Conservation (phyloP, 441 rosid species). For the Cnidoscolus chayamansa region DNA sequence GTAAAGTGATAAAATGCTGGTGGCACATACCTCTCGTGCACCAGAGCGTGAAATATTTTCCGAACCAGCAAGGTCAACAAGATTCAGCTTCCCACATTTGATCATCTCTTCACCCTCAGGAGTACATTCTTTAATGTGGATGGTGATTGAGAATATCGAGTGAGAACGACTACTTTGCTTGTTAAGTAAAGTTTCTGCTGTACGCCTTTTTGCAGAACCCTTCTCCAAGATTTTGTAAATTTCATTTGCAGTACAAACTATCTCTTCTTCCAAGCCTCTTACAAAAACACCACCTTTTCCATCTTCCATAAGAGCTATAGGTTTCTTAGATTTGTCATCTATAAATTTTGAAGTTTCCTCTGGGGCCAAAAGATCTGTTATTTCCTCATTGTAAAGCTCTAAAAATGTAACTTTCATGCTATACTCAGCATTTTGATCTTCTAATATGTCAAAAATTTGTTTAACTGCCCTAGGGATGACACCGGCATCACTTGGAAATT, state of each 20-base stretch:
- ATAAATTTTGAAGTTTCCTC: conserved; percentile 77
- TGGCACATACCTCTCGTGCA: conserved; percentile 75
- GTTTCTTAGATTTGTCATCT: conserved; percentile 94
- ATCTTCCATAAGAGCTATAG: conserved; percentile 99
- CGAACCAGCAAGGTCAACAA: conserved; percentile 98
- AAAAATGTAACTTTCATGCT: conserved; percentile 96
- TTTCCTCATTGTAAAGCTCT: conserved; percentile 97
- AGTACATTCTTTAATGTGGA: conserved; percentile 93
- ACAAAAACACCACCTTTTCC: conserved; percentile 99
- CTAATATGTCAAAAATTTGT: conserved; percentile 88
- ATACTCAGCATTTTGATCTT: conserved; percentile 91
- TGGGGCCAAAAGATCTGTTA: conserved; percentile 88
- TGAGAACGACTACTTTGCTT: conserved; percentile 99
- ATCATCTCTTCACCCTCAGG: conserved; percentile 99
- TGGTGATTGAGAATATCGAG: conserved; percentile 94
- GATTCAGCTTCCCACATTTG: conserved; percentile 95
- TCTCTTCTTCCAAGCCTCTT: conserved; percentile 95
- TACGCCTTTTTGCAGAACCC: conserved; percentile 96
- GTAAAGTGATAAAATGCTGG: neutral
- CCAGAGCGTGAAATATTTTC: conserved; percentile 99
- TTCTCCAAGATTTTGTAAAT: conserved; percentile 96
- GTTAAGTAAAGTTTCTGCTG: conserved; percentile 97
- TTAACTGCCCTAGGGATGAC: conserved; percentile 96
- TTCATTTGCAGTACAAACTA: conserved; percentile 90
- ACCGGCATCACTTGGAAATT: conserved; percentile 95